A percentile compares a stretch with the other conserved stretches of the same genome.
These are phyloP conservation scores for Balamuthia mandrillaris DNA, from an alignment of 208 protist species.

Conservation along the genomic window DNA sequence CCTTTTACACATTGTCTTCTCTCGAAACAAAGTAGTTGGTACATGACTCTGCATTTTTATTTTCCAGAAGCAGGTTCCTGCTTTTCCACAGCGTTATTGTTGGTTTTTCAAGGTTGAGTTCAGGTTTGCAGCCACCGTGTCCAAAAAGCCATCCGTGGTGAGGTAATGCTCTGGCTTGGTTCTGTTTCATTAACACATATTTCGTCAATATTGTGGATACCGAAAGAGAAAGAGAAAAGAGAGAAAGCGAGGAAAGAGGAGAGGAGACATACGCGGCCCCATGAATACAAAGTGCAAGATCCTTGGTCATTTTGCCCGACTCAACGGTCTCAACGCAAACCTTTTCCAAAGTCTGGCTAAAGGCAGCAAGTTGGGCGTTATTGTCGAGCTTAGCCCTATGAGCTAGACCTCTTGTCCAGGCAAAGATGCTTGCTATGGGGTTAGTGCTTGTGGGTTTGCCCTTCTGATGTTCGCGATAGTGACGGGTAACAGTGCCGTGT, in stretches of 20 bases:
- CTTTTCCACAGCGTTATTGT: too few relatives aligned
- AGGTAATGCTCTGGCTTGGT: slow-evolving; percentile 57
- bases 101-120: too few relatives aligned
- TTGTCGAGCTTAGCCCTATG: slow-evolving; percentile 92
- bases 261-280: slow-evolving; percentile 49
- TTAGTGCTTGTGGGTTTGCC: slow-evolving; percentile 94
- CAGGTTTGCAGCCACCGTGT: too few relatives aligned
- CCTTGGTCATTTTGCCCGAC: slow-evolving; percentile 94
- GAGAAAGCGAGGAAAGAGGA: background rate
- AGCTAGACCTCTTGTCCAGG: slow-evolving; percentile 91
- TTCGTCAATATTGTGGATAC: too few relatives aligned
- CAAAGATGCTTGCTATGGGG: slow-evolving; percentile 94
- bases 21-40: too few relatives aligned
- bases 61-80: too few relatives aligned
- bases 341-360: slow-evolving; percentile 81
- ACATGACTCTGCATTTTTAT: too few relatives aligned
- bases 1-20: too few relatives aligned
- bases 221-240: background rate
- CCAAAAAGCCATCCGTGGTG: slow-evolving; percentile 70
- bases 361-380: slow-evolving; percentile 83
- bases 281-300: slow-evolving; percentile 91
- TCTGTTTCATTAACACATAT: background rate
- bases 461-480: slow-evolving; percentile 94
- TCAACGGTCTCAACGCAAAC: slow-evolving; percentile 87
- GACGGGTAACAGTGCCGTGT: slow-evolving; percentile 94